These are phyloP conservation scores for Candida ovalis DNA, from an alignment of 805 yeast species.

Conservation along the genomic window DNA sequence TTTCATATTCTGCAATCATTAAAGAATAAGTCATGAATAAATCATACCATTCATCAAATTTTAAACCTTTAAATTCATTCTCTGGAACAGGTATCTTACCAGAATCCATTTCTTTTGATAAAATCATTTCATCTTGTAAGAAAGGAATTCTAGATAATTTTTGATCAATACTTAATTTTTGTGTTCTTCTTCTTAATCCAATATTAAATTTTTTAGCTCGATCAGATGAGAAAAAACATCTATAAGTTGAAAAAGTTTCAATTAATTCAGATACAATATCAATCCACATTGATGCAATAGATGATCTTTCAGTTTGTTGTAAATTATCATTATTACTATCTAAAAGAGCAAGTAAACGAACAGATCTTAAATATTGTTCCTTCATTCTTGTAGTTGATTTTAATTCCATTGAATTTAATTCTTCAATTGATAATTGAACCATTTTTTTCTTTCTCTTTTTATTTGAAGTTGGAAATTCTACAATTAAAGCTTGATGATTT, in stretches of 20 bases:
- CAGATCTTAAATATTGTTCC: slow-evolving; percentile 45
- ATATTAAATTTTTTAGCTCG: slow-evolving; percentile 68
- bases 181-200: slow-evolving; percentile 57
- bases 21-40: slow-evolving; percentile 78
- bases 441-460: slow-evolving; percentile 20
- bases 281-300: slow-evolving; percentile 70
- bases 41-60: slow-evolving; percentile 80
- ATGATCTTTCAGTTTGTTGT: slow-evolving; percentile 42
- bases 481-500: slow-evolving; percentile 29
- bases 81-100: slow-evolving; percentile 37
- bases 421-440: slow-evolving; percentile 22
- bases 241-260: slow-evolving; percentile 74
- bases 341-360: slow-evolving; percentile 46
- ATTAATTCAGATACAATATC: slow-evolving; percentile 78
- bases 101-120: slow-evolving; percentile 27
- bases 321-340: slow-evolving; percentile 30
- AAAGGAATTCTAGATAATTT: slow-evolving; percentile 64
- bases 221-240: slow-evolving; percentile 76
- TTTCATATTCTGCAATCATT: slow-evolving; percentile 56
- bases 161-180: slow-evolving; percentile 66
- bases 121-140: slow-evolving; percentile 53
- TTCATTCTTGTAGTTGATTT: slow-evolving; percentile 35
- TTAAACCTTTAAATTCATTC: slow-evolving; percentile 67
- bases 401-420: slow-evolving; percentile 27
- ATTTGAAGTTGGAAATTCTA: slow-evolving; percentile 27